phyloP scores from a whole-genome alignment of 2,329 filamentous ascomycete species.

The Phialophora chinensis region DNA sequence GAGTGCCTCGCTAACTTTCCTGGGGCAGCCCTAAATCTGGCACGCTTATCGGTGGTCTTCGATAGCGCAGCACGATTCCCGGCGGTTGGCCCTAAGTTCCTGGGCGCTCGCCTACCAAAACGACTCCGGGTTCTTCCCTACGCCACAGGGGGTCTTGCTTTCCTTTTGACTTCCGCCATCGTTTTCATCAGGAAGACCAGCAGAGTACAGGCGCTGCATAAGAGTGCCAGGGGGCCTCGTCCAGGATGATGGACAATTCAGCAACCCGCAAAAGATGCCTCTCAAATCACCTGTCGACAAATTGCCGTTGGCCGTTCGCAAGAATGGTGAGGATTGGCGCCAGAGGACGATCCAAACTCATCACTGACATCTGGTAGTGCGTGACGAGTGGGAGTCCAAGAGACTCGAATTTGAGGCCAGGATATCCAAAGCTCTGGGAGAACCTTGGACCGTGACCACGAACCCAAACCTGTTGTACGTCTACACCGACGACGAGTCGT shows the following conservation, averaged over 20 bases:
- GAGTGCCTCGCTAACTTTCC: background rate
- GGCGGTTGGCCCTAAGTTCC: background rate
- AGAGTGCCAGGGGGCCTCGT: background rate
- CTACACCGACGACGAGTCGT: slow-evolving; percentile 49
- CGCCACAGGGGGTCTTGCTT: background rate
- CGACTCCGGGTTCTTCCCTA: background rate
- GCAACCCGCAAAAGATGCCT: slow-evolving; percentile 15
- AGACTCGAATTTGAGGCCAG: slow-evolving; percentile 53
- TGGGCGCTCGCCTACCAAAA: background rate
- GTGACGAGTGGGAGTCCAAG: slow-evolving; percentile 60
- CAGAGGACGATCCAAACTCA: background rate
- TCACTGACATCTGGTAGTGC: slow-evolving; percentile 48
- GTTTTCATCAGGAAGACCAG: background rate
- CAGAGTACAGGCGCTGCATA: background rate
- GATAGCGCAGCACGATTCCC: background rate
- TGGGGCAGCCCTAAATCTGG: background rate
- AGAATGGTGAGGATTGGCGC: slow-evolving; percentile 19
- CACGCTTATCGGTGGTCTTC: background rate
- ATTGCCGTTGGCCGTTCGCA: slow-evolving; percentile 32
- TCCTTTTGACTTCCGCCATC: background rate
- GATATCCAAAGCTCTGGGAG: slow-evolving; percentile 55
- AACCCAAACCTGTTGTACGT: slow-evolving; percentile 54
- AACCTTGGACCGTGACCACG: slow-evolving; percentile 58
- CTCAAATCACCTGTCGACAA: slow-evolving; percentile 22
- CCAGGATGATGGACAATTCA: background rate